phyloP scores from a whole-genome alignment of 2,329 filamentous ascomycete species.

The Aureobasidium sp. region DNA sequence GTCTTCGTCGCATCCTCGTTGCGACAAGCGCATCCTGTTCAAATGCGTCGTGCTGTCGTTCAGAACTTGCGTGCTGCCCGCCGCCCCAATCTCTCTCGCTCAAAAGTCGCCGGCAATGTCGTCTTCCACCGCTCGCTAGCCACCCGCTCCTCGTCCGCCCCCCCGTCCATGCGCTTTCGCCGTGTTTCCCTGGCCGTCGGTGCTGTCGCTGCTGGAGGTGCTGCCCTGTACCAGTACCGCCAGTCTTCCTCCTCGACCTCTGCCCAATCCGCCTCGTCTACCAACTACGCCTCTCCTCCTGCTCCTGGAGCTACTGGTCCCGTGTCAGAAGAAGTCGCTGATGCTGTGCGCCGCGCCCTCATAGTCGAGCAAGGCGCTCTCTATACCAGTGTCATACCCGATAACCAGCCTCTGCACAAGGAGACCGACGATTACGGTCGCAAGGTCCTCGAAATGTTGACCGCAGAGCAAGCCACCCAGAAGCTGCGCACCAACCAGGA shows the following conservation, averaged over 20 bases:
- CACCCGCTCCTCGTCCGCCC: conserved; percentile 32
- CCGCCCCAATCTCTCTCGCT: conserved; percentile 39
- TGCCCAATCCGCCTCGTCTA: conserved; percentile 34
- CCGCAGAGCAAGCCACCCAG: conserved; percentile 83
- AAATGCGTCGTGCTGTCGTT: conserved; percentile 65
- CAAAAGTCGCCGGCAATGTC: neutral
- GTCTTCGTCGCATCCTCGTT: neutral
- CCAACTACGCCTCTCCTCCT: conserved; percentile 16
- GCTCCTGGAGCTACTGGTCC: conserved; percentile 13
- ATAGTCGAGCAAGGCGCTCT: conserved; percentile 87
- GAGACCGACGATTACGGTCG: conserved; percentile 74
- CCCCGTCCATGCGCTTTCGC: conserved; percentile 57
- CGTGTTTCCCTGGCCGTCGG: conserved; percentile 60
- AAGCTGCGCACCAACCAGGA: conserved; percentile 84
- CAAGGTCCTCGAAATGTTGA: conserved; percentile 91
- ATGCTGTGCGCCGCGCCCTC: conserved; percentile 57
- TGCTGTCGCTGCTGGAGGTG: conserved; percentile 61
- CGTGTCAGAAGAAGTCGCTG: conserved; percentile 34
- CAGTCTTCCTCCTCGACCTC: conserved; percentile 11
- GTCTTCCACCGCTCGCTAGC: conserved; percentile 31
- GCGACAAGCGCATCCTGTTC: neutral
- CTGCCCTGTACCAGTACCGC: conserved; percentile 65
- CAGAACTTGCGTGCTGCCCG: conserved; percentile 61
- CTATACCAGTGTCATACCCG: conserved; percentile 77
- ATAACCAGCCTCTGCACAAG: conserved; percentile 81